A percentile compares a stretch with the other conserved stretches of the same genome.
phyloP scores from a whole-genome alignment of 768 basidiomycete species.

The Tulasnella calospora region DNA sequence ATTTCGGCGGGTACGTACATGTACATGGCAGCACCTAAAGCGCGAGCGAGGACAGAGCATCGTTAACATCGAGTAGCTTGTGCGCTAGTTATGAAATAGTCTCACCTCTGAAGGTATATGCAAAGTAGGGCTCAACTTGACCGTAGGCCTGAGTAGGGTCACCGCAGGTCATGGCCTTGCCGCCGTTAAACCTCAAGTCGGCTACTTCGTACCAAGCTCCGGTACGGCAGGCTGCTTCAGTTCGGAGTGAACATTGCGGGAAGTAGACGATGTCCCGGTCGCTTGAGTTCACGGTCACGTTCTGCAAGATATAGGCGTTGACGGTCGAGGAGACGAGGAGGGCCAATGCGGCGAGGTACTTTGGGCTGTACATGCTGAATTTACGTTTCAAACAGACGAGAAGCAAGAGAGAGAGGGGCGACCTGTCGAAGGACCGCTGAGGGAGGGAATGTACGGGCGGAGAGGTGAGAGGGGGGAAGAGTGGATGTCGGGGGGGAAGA shows the following conservation, averaged over 20 bases:
- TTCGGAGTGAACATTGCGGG: neutral
- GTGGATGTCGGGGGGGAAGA: neutral
- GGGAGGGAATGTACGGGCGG: neutral
- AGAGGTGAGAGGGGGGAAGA: neutral
- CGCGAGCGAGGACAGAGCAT: neutral
- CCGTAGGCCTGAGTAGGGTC: neutral
- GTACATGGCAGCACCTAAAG: slow-evolving; percentile 12
- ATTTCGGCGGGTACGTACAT: slow-evolving; percentile 7
- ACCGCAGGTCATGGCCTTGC: neutral
- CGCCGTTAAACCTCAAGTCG: neutral
- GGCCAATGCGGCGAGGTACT: neutral
- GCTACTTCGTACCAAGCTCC: neutral
- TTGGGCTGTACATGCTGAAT: neutral
- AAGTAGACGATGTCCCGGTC: slow-evolving; percentile 8
- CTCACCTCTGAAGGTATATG: slow-evolving; percentile 21
- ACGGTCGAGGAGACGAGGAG: neutral
- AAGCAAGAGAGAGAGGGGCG: neutral
- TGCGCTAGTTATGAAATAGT: too few relatives aligned
- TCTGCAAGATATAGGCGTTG: neutral
- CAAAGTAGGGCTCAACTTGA: slow-evolving; percentile 15
- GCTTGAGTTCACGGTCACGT: neutral
- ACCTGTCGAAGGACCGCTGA: neutral
- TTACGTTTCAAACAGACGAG: neutral
- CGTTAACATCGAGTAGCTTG: too few relatives aligned
- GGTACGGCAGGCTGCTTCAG: neutral